A percentile compares a stretch with the other conserved stretches of the same genome.
Evolutionary conservation across 768 basidiomycete genomes (phyloP).

Genomic region (Tylopilus rubrobrunneus): DNA sequence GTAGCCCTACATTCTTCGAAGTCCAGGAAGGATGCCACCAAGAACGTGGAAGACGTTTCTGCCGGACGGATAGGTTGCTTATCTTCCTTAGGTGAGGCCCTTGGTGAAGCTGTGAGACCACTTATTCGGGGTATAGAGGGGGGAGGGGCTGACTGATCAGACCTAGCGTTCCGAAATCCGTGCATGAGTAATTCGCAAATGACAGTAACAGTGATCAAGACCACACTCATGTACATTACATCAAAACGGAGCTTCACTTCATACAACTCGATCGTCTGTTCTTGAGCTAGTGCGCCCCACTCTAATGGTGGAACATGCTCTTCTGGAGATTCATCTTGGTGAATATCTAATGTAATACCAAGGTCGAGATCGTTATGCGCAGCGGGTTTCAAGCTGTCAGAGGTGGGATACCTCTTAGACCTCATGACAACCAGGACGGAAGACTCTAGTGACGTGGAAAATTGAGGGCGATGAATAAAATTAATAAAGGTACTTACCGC

Average conservation of each 20-base stretch:
- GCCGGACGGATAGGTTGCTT: slow-evolving; percentile 16
- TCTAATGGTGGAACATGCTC: slow-evolving; percentile 26
- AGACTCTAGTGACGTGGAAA: slow-evolving; percentile 37
- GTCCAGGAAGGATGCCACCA: slow-evolving; percentile 54
- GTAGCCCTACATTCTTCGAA: slow-evolving; percentile 54
- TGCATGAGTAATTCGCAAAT: slow-evolving; percentile 2
- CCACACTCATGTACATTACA: slow-evolving; percentile 41
- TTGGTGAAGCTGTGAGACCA: slow-evolving; percentile 33
- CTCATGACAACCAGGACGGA: slow-evolving; percentile 62
- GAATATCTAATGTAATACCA: slow-evolving; percentile 24
- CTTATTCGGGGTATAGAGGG: slow-evolving; percentile 41
- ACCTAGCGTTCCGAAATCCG: slow-evolving; percentile 26
- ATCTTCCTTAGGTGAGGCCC: slow-evolving; percentile 27
- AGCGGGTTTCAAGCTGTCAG: slow-evolving; percentile 25
- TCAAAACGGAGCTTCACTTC: slow-evolving; percentile 55
- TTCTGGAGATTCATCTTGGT: slow-evolving; percentile 15
- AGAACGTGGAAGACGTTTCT: slow-evolving; percentile 38
- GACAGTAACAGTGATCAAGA: background rate
- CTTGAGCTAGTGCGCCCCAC: slow-evolving; percentile 60
- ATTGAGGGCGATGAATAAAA: background rate
- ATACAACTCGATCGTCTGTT: slow-evolving; percentile 55
- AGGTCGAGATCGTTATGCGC: slow-evolving; percentile 43
- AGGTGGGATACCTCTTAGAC: slow-evolving; percentile 46
- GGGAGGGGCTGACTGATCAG: slow-evolving; percentile 43
- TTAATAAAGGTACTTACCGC: slow-evolving; percentile 36